These are phyloP conservation scores for Aspergillus versicolor DNA, from an alignment of 2,329 filamentous ascomycete genomes.

Conservation along the genomic window DNA sequence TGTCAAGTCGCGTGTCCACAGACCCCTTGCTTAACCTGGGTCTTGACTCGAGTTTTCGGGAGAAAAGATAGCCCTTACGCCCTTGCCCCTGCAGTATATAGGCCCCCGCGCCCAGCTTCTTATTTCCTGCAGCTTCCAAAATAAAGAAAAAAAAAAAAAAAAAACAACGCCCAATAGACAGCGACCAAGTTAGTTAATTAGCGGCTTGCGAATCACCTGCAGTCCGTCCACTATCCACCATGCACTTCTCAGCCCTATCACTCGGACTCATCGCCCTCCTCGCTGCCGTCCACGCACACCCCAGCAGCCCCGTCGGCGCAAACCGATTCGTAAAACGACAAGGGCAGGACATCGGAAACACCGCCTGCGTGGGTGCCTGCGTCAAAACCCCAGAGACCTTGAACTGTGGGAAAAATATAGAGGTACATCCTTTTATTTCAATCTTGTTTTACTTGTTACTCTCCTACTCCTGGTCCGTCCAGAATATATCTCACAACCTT, in stretches of 20 bases:
- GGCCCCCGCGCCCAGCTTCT: too few relatives aligned
- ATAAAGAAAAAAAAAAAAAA: neutral
- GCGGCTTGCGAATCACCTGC: neutral
- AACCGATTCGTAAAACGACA: neutral
- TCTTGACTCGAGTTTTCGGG: too few relatives aligned
- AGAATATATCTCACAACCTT: too few relatives aligned
- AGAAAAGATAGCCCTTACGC: too few relatives aligned
- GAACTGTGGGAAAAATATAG: neutral
- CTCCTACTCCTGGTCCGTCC: too few relatives aligned
- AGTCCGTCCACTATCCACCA: neutral
- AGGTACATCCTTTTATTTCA: neutral
- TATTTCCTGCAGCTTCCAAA: neutral
- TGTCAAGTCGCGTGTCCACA: neutral
- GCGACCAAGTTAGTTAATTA: too few relatives aligned
- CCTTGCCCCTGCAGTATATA: too few relatives aligned
- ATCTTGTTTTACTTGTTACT: too few relatives aligned
- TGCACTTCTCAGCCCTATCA: conserved; percentile 18
- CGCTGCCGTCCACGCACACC: conserved; percentile 17
- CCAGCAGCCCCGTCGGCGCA: conserved; percentile 3
- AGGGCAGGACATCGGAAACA: conserved; percentile 14
- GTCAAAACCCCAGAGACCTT: neutral
- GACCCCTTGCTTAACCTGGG: neutral
- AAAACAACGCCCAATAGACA: neutral
- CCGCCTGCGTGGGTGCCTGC: conserved; percentile 9
- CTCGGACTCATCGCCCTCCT: conserved; percentile 13